phyloP scores from a whole-genome alignment of 1,284 basidiomycete genomes.

The Sanghuangporus weigelae region DNA sequence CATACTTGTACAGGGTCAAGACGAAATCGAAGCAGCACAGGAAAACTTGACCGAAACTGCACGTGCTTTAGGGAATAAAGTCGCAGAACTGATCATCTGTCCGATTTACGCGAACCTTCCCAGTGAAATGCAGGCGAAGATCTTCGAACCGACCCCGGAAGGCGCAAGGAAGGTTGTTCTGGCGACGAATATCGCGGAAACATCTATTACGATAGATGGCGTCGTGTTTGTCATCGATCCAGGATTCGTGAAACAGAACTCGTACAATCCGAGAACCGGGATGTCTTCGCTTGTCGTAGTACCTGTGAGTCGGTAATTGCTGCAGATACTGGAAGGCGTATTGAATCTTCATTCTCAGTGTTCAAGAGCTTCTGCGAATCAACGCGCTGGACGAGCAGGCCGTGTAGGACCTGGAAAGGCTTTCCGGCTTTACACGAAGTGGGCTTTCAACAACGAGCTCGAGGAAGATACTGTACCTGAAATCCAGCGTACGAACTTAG shows the following conservation, averaged over 20 bases:
- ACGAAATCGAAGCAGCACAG: constrained; percentile 96
- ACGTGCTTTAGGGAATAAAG: constrained; percentile 92
- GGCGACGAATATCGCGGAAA: constrained; percentile 98
- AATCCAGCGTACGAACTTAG: constrained; percentile 96
- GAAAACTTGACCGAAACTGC: constrained; percentile 96
- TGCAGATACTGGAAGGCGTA: constrained; percentile 4
- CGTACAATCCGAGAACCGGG: constrained; percentile 93
- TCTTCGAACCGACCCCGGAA: constrained; percentile 97
- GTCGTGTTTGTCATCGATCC: constrained; percentile 98
- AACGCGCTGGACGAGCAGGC: constrained; percentile 94
- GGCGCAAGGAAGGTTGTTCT: constrained; percentile 96
- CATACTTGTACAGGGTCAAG: constrained; percentile 71
- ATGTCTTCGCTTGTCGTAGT: constrained; percentile 95
- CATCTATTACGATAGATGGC: constrained; percentile 95
- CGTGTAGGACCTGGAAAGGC: constrained; percentile 98
- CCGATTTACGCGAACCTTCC: constrained; percentile 98
- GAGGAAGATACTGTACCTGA: constrained; percentile 97
- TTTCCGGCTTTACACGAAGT: constrained; percentile 96
- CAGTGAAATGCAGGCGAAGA: constrained; percentile 98
- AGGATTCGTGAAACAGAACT: constrained; percentile 97
- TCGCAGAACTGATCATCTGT: constrained; percentile 90
- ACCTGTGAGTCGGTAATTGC: constrained; percentile 53
- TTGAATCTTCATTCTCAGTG: constrained; percentile 46
- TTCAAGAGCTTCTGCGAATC: constrained; percentile 95
- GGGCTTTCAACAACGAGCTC: constrained; percentile 92